Base-by-base conservation (phyloP, 192 early-diverging fungal genomes). In the Linderina pennispora region DNA sequence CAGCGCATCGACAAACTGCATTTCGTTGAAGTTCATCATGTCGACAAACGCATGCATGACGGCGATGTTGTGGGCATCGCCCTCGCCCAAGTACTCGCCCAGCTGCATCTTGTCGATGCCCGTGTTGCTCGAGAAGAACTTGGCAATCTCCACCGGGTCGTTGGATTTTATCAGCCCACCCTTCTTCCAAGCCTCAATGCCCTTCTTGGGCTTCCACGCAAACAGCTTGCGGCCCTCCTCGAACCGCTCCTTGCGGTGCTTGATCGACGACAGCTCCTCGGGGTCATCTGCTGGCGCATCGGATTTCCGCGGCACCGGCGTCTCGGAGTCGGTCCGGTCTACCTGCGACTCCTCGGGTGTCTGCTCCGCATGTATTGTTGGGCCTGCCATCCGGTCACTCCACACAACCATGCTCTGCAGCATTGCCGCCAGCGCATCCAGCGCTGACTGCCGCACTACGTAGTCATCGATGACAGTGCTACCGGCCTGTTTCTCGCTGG, bases 41-140 rank as follows among this genome's bases (percentile, higher is more conserved):
- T 97, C 93, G 3, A 97, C 88, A 77, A 94, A 92, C n/a, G 91
- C 87, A 46, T 97, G 93, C 93, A 97, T 97, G 36, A 92, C 90
- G 7, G 84, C 77, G 50, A 97, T 87, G 75, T 93, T 91, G 48
- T 92, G 86, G 16, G 83, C 70, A 22, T 97, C 91, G 40, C 90
- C 90, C 57, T 97, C 90, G 23, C 93, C 93, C 23, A 97, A 68
- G 50, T 86, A 97, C 66, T 97, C 93, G 42, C 93, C 93, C 62
- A 97, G 78, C 62, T 85, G 78, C 22, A 82, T 65, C 66, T 97
- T 97, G 61, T 88, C 87, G 17, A 94, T 60, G 13, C 89, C 90
- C 36, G 61, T 43, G 38, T 15, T 36, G 9, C 41, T 48, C 5
- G 83, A 65, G 42, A 97, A 64, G 48, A 94, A 91, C 5, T 64